Base-by-base conservation (phyloP, 2,329 filamentous ascomycete species). In the Aspergillus hortae region DNA sequence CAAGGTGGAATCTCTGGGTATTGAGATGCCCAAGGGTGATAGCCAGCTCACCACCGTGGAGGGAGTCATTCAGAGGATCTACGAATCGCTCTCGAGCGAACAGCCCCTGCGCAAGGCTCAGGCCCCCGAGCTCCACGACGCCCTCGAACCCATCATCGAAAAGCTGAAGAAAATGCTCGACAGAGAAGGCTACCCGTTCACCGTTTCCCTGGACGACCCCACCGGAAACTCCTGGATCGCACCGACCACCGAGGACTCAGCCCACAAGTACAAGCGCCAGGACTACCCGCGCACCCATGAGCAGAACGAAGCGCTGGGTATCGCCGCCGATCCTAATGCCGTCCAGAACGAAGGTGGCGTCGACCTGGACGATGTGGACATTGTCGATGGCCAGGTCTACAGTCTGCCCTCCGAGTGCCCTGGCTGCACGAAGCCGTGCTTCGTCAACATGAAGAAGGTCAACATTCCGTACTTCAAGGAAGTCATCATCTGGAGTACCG, bases 381-480 rank as follows among this genome's bases (percentile, higher is more conserved):
- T 97, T 62, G 80, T 94, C 44, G 90, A 95, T 58, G 88, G 95
- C 69, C 88, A 96, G 70, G 88, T 96, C 25, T 97, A 97, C 77
- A 86, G 85, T 53, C 94, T 99, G 75, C 92, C 92, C 2, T 87
- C 92, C 6, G 89, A 85, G 52, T 99, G 94, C 71, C 94, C 94
- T 0, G 92, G 90, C 56, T 99, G 94, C 78, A 86, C 86, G 66
- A 89, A 89, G 72, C 77, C 84, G 4, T 96, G 92, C 74, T 85
- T 85, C 4, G 95, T 95, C 9, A 92, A 96, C 73, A 96, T 96
- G 90, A 96, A 96, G 78, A 95, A 96, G 87, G 90, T 97, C 52
- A 90, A 95, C 65, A 96, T 99, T 56, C 94, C 94, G 1, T 88
- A 96, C 75, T 99, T 99, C 78, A 95, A 96, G 75, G 90, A 97